Percentiles rank a stretch among this genome's conserved stretches.
These are phyloP conservation scores for Diaporthe eres DNA, from an alignment of 2,329 filamentous ascomycete genomes.

Conservation along the genomic window DNA sequence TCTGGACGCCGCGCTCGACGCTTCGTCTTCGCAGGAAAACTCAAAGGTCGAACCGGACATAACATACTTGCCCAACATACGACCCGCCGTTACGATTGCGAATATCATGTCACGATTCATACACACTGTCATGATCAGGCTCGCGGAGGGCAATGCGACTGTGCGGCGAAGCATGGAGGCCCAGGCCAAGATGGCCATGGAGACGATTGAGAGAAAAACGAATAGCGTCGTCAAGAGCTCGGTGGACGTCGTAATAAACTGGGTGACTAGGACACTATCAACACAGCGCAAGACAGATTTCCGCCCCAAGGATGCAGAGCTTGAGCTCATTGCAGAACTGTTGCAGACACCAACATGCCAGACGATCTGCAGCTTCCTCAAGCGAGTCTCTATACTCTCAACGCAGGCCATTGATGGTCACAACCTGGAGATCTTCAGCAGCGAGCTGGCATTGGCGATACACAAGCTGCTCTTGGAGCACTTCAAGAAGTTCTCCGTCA, in stretches of 20 bases:
- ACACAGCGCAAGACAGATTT: conserved; percentile 92
- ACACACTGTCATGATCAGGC: conserved; percentile 87
- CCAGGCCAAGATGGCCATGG: conserved; percentile 79
- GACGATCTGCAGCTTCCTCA: conserved; percentile 84
- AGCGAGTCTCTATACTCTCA: conserved; percentile 73
- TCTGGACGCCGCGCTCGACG: conserved; percentile 79
- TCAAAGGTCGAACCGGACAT: conserved; percentile 90
- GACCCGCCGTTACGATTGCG: conserved; percentile 87
- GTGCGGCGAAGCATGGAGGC: conserved; percentile 92
- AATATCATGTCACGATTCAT: conserved; percentile 96
- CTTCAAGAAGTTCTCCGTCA: conserved; percentile 94
- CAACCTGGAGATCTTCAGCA: conserved; percentile 86
- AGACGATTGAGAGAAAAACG: conserved; percentile 88
- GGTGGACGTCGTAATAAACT: conserved; percentile 79
- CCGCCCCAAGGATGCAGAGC: conserved; percentile 84
- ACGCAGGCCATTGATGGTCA: conserved; percentile 82
- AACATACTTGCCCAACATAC: conserved; percentile 82
- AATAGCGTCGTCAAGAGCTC: conserved; percentile 71
- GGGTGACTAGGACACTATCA: conserved; percentile 79
- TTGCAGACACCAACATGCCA: conserved; percentile 90
- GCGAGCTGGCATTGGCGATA: conserved; percentile 85
- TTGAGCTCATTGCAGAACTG: conserved; percentile 74
- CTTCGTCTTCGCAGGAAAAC: conserved; percentile 82
- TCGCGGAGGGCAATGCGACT: conserved; percentile 91
- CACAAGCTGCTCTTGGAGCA: conserved; percentile 88